These are phyloP conservation scores for Favolaschia claudopus DNA, from an alignment of 768 basidiomycete genomes.

Conservation along the genomic window DNA sequence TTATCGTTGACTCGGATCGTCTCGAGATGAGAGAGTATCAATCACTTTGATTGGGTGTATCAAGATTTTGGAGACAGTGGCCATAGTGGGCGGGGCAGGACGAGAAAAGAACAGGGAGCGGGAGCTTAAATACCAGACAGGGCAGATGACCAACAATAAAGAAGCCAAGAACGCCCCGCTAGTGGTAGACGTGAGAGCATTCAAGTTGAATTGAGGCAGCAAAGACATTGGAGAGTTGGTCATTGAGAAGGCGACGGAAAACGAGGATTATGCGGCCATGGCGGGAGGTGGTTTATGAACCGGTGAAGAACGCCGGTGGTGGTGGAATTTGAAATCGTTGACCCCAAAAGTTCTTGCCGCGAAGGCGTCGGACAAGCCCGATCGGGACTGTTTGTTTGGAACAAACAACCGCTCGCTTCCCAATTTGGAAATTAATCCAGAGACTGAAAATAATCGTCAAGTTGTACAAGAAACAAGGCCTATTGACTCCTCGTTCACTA, in stretches of 20 bases:
- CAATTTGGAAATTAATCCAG: too few species aligned
- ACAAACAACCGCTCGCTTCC: too few species aligned
- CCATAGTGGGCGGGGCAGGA: not conserved
- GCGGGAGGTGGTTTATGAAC: too few species aligned
- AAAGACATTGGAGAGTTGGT: not conserved
- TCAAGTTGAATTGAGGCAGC: not conserved
- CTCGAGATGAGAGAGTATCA: not conserved
- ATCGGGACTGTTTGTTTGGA: too few species aligned
- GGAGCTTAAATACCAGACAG: slow-evolving; percentile 5
- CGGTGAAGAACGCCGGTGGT: too few species aligned
- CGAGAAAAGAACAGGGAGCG: not conserved
- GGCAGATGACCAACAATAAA: slow-evolving; percentile 5
- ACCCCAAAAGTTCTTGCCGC: too few species aligned
- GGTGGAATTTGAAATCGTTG: too few species aligned
- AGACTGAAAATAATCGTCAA: too few species aligned
- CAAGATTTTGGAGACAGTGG: slow-evolving; percentile 59
- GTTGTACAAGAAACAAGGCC: too few species aligned
- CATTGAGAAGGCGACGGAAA: not conserved
- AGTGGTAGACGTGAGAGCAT: not conserved
- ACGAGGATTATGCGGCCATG: too few species aligned
- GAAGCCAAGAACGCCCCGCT: not conserved
- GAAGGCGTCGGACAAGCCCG: too few species aligned
- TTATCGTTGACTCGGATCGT: not conserved
- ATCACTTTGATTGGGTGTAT: slow-evolving; percentile 75
- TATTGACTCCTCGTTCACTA: too few species aligned